Evolutionary conservation across 495 filamentous ascomycete genomes (phyloP).

Genomic region (Halenospora varia): DNA sequence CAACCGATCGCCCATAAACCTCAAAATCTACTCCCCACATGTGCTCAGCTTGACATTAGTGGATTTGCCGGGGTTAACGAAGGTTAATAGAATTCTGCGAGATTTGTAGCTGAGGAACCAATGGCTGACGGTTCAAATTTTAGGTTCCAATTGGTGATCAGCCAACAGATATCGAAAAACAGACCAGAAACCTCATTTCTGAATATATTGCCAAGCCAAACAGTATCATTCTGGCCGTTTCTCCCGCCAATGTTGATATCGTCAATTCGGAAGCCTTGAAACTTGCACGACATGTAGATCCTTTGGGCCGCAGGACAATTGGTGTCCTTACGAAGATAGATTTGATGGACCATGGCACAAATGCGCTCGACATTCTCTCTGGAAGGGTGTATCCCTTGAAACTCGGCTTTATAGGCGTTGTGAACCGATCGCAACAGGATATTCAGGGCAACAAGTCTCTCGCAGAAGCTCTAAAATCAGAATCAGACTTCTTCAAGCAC

Average conservation of each 20-base stretch:
- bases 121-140: slow-evolving; percentile 2
- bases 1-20: slow-evolving; percentile 93
- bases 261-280: slow-evolving; percentile 99
- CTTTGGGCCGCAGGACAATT: slow-evolving; percentile 90
- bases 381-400: slow-evolving; percentile 96
- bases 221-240: slow-evolving; percentile 95
- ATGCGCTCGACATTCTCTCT: slow-evolving; percentile 93
- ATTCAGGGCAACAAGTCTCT: slow-evolving; percentile 93
- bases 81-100: slow-evolving; percentile 50
- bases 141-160: slow-evolving; percentile 96
- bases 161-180: slow-evolving; percentile 97
- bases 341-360: slow-evolving; percentile 98
- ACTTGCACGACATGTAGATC: slow-evolving; percentile 93
- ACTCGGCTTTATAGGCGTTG: slow-evolving; percentile 95
- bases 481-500: slow-evolving; percentile 93
- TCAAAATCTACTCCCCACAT: slow-evolving; percentile 98
- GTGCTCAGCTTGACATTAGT: slow-evolving; percentile 96
- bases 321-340: slow-evolving; percentile 97
- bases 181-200: slow-evolving; percentile 92
- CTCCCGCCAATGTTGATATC: slow-evolving; percentile 95
- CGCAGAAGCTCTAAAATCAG: slow-evolving; percentile 81
- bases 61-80: slow-evolving; percentile 92
- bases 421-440: slow-evolving; percentile 97
- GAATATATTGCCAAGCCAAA: slow-evolving; percentile 99
- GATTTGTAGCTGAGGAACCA: neutral